Conservation (phyloP, 2,329 filamentous ascomycete genomes). For the Fusarium haematococcum region DNA sequence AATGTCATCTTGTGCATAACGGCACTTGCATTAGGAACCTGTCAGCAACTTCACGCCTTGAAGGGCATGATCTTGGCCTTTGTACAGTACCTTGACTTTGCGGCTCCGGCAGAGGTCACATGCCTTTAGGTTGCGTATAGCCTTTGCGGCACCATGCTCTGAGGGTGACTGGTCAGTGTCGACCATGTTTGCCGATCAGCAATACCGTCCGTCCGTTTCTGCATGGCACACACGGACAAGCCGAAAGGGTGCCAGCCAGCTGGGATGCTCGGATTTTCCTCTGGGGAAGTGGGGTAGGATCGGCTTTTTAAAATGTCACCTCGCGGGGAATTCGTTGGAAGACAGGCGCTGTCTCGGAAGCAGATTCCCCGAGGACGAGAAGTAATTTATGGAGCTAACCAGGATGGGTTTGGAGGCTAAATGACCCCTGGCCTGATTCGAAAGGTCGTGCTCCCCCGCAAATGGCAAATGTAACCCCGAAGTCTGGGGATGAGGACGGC, state of each 20-base stretch:
- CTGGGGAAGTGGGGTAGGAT: not conserved
- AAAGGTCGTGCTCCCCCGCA: not conserved
- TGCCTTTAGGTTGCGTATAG: not conserved
- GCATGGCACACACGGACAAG: not conserved
- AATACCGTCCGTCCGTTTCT: not conserved
- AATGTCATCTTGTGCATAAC: not conserved
- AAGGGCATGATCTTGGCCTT: not conserved
- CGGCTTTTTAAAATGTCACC: not conserved
- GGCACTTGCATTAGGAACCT: not conserved
- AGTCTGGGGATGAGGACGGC: not conserved
- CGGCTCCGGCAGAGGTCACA: not conserved
- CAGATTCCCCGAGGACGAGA: not conserved
- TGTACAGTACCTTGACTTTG: not conserved
- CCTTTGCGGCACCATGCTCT: not conserved
- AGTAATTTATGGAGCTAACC: not conserved
- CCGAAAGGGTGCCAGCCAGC: not conserved
- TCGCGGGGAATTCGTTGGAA: not conserved
- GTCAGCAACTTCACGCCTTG: not conserved
- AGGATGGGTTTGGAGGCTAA: not conserved
- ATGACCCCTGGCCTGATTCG: not conserved
- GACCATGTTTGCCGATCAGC: not conserved
- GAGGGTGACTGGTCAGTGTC: not conserved
- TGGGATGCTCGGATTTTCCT: not conserved
- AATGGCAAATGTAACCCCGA: not conserved
- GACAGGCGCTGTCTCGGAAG: not conserved